Percentiles rank a stretch among this genome's conserved stretches.
phyloP scores from a whole-genome alignment of 768 basidiomycete genomes.

The Cyathus striatus region DNA sequence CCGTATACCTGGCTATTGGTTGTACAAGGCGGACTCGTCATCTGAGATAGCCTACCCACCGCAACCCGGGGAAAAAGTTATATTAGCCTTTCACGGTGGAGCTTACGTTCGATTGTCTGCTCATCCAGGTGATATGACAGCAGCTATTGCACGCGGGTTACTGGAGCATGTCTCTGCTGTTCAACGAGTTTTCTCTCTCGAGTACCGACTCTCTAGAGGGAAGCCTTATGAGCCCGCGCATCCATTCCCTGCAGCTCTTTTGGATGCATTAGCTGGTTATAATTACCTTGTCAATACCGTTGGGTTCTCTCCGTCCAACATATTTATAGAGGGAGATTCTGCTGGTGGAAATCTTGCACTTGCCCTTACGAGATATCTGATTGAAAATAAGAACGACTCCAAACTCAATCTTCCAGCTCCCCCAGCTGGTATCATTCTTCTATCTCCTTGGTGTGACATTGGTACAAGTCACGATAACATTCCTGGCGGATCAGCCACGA shows the following conservation, averaged over 20 bases:
- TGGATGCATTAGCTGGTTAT: slow-evolving; percentile 75
- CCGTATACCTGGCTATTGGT: slow-evolving; percentile 55
- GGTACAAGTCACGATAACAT: slow-evolving; percentile 29
- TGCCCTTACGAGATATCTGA: slow-evolving; percentile 57
- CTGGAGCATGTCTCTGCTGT: slow-evolving; percentile 38
- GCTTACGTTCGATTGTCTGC: slow-evolving; percentile 51
- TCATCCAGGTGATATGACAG: slow-evolving; percentile 45
- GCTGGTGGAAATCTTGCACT: slow-evolving; percentile 73
- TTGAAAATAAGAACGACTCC: slow-evolving; percentile 34
- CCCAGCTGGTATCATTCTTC: slow-evolving; percentile 44
- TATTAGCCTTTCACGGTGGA: slow-evolving; percentile 64
- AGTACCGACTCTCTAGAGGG: slow-evolving; percentile 63
- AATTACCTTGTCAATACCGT: slow-evolving; percentile 56
- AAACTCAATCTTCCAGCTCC: slow-evolving; percentile 32
- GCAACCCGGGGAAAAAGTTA: slow-evolving; percentile 46
- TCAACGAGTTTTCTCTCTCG: slow-evolving; percentile 53
- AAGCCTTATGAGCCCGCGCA: slow-evolving; percentile 35
- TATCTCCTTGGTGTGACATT: slow-evolving; percentile 56
- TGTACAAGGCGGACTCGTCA: slow-evolving; percentile 33
- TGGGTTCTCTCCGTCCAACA: slow-evolving; percentile 52
- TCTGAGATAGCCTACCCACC: slow-evolving; percentile 32
- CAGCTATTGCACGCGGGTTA: slow-evolving; percentile 39
- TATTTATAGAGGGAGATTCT: slow-evolving; percentile 70
- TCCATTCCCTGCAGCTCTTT: slow-evolving; percentile 70
- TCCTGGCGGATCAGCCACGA: slow-evolving; percentile 30